Evolutionary conservation across 1,139 yeast genomes (phyloP), one percentile per base, ranked within the genome.

Genomic region (Spathaspora sp.): DNA sequence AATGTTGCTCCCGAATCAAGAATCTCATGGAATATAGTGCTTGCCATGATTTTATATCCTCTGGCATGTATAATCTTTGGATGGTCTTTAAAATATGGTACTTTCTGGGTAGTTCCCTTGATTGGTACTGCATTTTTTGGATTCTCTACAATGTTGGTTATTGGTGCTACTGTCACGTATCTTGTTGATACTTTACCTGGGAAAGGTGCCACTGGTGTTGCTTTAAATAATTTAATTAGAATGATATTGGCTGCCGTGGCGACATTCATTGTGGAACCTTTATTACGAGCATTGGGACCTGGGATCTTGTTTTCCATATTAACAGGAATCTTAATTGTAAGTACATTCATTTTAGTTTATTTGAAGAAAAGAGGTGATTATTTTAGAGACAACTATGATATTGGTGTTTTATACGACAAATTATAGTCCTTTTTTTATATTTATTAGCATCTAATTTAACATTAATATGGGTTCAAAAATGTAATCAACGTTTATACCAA

Each of bases 191-290:
- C 90, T 0, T 72, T 89, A 43, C 96, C 96, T 0, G 96, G 96
- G 0, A 77, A 85, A 56, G 96, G 96, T 36, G 91, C 96, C 4
- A 86, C 95, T 0, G 96, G 95, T 1, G 89, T 89, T 39, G 96
- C 96, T 0, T 64, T 89, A 47, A 89, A 87, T 58, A 89, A 89
- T 58, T 74, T 89, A 50, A 71, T 85, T 36, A 74, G 96, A 56
- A 87, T 83, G 72, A 68, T 82, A 1, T 68, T 87, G 51, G 96
- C 95, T 0, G 89, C 95, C 0, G 70, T 76, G 3, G 91, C 89
- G 6, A 83, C 91, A 0, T 89, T 89, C 61, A 73, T 84, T 11
- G 81, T 86, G 1, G 90, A 84, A 42, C 95, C 96, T 0, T 68
- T 82, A 54, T 63, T 82, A 42, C 58, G 60, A 26, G 83, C 83